Percentiles rank a stretch among this genome's conserved stretches.
Evolutionary conservation across 2,329 filamentous ascomycete species (phyloP).

Genomic region (Epichloe coenophiala): DNA sequence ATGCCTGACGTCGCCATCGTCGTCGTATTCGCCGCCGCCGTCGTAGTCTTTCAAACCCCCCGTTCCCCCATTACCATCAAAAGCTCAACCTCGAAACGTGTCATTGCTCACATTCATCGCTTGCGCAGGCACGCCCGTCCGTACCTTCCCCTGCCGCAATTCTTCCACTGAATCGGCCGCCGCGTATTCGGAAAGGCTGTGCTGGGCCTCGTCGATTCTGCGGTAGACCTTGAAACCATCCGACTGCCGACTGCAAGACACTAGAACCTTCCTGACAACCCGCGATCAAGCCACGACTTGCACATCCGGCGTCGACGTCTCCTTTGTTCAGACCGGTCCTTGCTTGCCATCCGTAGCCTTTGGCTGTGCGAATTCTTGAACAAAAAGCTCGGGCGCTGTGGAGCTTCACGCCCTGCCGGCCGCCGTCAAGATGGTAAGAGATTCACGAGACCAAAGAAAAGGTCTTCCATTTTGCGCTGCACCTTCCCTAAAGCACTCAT

Average conservation of each 20-base stretch:
- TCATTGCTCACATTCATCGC: conserved; percentile 1
- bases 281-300: background rate
- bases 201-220: conserved; percentile 1
- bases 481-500: background rate
- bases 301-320: background rate
- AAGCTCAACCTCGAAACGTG: background rate
- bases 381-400: conserved; percentile 1
- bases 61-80: background rate
- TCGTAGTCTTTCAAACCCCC: background rate
- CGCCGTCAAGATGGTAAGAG: conserved; percentile 7
- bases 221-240: background rate
- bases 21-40: conserved; percentile 1
- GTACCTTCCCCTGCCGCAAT: conserved; percentile 3
- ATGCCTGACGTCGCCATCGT: conserved; percentile 4
- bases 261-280: background rate
- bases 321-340: background rate
- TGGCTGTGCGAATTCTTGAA: conserved; percentile 3
- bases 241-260: background rate
- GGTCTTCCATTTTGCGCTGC: background rate
- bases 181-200: conserved; percentile 3
- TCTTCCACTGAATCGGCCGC: conserved; percentile 1
- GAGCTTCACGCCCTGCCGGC: conserved; percentile 3
- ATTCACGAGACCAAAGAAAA: background rate
- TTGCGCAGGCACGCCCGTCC: conserved; percentile 1
- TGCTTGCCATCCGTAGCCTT: conserved; percentile 1